These are phyloP conservation scores for Colletotrichum gloeosporioides DNA, from an alignment of 2,329 filamentous ascomycete genomes.

Conservation along the genomic window DNA sequence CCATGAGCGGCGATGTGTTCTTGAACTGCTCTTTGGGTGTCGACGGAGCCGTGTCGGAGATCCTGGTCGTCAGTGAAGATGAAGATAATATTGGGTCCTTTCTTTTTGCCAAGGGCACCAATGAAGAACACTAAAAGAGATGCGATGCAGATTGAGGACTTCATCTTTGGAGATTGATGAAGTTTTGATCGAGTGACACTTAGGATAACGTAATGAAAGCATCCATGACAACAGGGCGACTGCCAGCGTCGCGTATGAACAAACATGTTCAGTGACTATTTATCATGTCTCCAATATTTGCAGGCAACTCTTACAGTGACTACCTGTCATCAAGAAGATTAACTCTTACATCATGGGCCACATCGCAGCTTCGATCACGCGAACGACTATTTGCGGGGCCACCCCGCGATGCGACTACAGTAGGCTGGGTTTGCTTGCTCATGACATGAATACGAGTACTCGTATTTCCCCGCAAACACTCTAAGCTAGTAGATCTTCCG, in stretches of 20 bases:
- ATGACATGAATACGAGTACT: background rate
- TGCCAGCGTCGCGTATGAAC: background rate
- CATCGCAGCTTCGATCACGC: background rate
- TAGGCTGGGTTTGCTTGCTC: background rate
- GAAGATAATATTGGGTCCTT: background rate
- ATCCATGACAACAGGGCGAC: background rate
- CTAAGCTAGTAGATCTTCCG: background rate
- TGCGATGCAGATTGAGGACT: background rate
- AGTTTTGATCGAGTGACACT: background rate
- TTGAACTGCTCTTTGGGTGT: background rate
- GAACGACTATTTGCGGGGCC: background rate
- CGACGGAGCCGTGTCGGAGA: background rate
- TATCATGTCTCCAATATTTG: background rate
- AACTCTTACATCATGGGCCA: background rate
- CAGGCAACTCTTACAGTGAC: background rate
- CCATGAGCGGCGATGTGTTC: background rate
- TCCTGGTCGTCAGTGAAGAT: background rate
- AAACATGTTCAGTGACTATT: background rate
- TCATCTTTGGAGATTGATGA: background rate
- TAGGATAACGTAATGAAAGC: background rate
- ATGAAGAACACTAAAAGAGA: background rate
- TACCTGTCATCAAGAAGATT: background rate
- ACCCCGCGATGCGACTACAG: background rate
- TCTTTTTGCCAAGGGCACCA: background rate
- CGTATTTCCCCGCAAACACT: background rate